Evolutionary conservation across 1,284 basidiomycete genomes (phyloP), one percentile per base, ranked within the genome.

Genomic region (Cryptococcus sp.): DNA sequence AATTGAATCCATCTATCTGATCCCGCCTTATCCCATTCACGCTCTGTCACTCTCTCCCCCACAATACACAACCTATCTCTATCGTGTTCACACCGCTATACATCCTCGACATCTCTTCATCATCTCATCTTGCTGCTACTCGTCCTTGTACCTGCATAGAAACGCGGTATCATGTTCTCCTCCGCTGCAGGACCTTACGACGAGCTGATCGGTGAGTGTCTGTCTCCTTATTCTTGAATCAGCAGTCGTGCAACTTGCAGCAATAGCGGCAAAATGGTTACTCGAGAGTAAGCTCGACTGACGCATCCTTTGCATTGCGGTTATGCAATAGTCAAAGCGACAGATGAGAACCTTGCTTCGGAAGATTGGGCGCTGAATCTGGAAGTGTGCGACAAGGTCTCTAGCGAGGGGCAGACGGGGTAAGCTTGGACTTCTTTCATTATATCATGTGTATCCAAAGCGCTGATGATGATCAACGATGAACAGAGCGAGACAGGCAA

Each of bases 311-410:
- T 41, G n/a, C n/a, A 23, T 39, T 40, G 26, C 49, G 34, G 49
- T 50, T 43, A 52, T 58, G n/a, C 46, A 61, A 37, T 77, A 95
- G 91, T 79, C 69, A 93, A 95, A 80, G 91, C 94, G 26, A 97
- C 94, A 17, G 91, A 94, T 76, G 94, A 97, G 83, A 93, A 92
- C 76, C 82, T 94, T 55, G 94, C 93, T 1, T 83, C 84, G 58
- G 95, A 97, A 80, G 91, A 97, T 77, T 99, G 95, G 95, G 93
- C 94, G 76, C 81, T 93, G 58, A 93, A 96, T 63, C 79, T 98
- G 52, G 92, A 91, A 70, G 80, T 99, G n/a, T 97, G 93, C 73
- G 96, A 99, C 80, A 96, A 96, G 80, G 92, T 99, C 5, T 82
- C 85, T 13, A 91, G 93, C 13, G 93, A 97, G 62, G 89, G 90